These are phyloP conservation scores for Neonectria neomacrospora DNA, from an alignment of 2,329 filamentous ascomycete genomes.

Conservation along the genomic window DNA sequence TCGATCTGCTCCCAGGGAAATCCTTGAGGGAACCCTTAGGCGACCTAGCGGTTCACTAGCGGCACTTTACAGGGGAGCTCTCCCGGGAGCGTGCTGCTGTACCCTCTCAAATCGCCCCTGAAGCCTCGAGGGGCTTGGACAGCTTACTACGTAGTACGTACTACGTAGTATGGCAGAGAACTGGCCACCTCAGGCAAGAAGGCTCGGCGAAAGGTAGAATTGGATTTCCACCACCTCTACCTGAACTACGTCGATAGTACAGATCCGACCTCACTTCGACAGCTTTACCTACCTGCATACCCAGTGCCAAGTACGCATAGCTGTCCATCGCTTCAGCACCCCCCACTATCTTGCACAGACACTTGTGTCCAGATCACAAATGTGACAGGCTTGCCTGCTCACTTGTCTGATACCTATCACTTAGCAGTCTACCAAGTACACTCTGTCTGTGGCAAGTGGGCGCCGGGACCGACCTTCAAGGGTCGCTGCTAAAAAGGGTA, in stretches of 20 bases:
- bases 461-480: conserved; percentile 1
- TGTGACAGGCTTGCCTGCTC: neutral
- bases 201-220: neutral
- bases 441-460: neutral
- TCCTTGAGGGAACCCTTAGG: conserved; percentile 9
- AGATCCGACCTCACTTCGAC: neutral
- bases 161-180: too few species aligned
- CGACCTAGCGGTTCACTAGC: conserved; percentile 12
- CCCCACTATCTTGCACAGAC: neutral
- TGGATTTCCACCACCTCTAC: neutral
- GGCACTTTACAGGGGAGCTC: conserved; percentile 15
- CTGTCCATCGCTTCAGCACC: neutral
- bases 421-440: neutral
- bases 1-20: conserved; percentile 22
- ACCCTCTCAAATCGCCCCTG: neutral
- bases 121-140: neutral
- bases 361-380: conserved; percentile 4
- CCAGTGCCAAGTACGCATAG: neutral
- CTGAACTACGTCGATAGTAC: neutral
- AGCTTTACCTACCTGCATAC: neutral
- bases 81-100: conserved; percentile 1
- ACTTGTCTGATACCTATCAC: neutral
- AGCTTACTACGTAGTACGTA: too few species aligned
- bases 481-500: neutral
- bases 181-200: neutral